These are phyloP conservation scores for Plasmopara viticola DNA, from an alignment of 352 stramenopile genomes.

Conservation along the genomic window DNA sequence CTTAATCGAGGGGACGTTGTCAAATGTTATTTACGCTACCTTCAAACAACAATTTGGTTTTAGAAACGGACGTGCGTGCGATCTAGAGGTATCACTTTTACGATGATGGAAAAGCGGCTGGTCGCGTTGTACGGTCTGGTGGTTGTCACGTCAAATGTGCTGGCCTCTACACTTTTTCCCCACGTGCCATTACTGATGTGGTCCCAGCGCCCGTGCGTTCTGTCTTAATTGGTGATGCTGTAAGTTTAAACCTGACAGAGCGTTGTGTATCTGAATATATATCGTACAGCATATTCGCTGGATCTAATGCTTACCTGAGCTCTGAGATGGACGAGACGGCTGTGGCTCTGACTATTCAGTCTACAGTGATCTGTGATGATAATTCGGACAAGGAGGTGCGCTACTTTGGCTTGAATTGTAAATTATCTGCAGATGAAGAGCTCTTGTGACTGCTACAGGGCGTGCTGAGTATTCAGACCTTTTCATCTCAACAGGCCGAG, in stretches of 20 bases:
- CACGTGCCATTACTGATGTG: conserved; percentile 62
- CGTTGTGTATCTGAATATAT: background rate
- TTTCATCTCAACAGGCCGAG: conserved; percentile 23
- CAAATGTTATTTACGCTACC: conserved; percentile 1
- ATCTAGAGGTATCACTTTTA: no score
- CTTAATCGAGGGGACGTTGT: conserved; percentile 5
- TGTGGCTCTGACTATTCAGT: conserved; percentile 29
- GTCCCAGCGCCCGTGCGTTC: conserved; percentile 57
- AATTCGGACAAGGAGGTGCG: conserved; percentile 36
- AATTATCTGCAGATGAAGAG: background rate
- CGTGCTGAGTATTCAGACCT: conserved; percentile 26
- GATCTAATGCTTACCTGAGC: conserved; percentile 39
- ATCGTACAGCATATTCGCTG: conserved; percentile 36
- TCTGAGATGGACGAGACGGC: conserved; percentile 36
- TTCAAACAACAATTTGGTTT: conserved; percentile 8
- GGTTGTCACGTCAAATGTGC: conserved; percentile 7
- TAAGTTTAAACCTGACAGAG: conserved; percentile 1
- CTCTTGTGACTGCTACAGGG: conserved; percentile 21
- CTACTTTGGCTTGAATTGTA: background rate
- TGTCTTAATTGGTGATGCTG: background rate
- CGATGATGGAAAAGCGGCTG: conserved; percentile 29
- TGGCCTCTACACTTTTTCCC: conserved; percentile 28
- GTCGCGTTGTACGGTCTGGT: conserved; percentile 24
- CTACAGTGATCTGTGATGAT: conserved; percentile 20
- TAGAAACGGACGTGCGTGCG: conserved; percentile 8